Base-by-base conservation (phyloP, 2,329 filamentous ascomycete genomes). In the Ascochyta lentis region DNA sequence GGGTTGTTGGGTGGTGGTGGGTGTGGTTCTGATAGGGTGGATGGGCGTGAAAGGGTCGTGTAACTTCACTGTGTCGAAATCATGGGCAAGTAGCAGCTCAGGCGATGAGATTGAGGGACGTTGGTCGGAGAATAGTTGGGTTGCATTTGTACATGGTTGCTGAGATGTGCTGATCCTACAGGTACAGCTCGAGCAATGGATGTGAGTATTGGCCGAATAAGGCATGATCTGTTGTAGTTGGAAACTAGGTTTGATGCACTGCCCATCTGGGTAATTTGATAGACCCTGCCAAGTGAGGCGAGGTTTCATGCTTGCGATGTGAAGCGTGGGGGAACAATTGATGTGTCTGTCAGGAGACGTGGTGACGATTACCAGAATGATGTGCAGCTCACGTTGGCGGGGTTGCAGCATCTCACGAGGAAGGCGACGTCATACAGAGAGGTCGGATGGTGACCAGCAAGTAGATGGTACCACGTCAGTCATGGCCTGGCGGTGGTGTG, bases 201-300 rank as follows among this genome's bases (percentile, higher is more conserved):
- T 19, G 39, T 22, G 38, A 16, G 44, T 37, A 26, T 19, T 1
- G 23, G 4, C 33, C 5, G n/a, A 49, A 33, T 12, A 10, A 7
- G 24, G 29, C 13, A 46, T 31, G 47, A 47, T 34, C 33, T 33
- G 29, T 26, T 42, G 39, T n/a, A 38, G 33, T 23, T 16, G 9
- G 8, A 31, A 24, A 46, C 26, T 39, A 39, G 34, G n/a, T 50
- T 50, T 49, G 45, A 16, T 40, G 44, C 35, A 43, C 39, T 43
- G 44, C 40, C 34, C 39, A 35, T 44, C 39, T 33, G 39, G 43
- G 50, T 46, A 52, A 48, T 48, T 33, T 47, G n/a, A 41, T 12
- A 37, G 52, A 47, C 46, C 45, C 37, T 53, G 59, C 56, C 59
- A 61, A 61, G 59, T 42, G 29, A 49, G 40, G 29, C 42, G 41